A percentile compares a stretch with the other conserved stretches of the same genome.
Conservation (phyloP, 1,284 basidiomycete genomes). For the Veloboletus limbatus region DNA sequence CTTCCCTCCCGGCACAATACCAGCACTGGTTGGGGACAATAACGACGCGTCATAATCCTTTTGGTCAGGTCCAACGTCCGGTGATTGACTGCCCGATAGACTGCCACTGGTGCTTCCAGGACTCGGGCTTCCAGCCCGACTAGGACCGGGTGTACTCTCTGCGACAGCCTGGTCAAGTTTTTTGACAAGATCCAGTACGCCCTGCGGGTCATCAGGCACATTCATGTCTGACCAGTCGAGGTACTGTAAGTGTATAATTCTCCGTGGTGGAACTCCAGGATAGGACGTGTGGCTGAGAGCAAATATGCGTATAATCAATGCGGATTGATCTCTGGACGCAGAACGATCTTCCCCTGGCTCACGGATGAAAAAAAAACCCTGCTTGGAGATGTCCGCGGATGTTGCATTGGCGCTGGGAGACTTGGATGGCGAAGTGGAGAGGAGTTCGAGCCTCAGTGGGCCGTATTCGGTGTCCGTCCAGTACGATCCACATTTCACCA, state of each 20-base stretch:
- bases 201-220: conserved; percentile 78
- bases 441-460: conserved; percentile 57
- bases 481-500: conserved; percentile 90
- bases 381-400: conserved; percentile 17
- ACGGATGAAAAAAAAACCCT: conserved; percentile 33
- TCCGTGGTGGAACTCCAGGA: conserved; percentile 56
- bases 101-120: conserved; percentile 20
- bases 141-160: conserved; percentile 42
- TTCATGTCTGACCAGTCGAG: conserved; percentile 94
- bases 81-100: conserved; percentile 18
- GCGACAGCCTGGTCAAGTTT: conserved; percentile 53
- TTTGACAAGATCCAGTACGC: conserved; percentile 70
- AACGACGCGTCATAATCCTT: conserved; percentile 7
- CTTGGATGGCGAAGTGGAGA: conserved; percentile 55
- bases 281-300: conserved; percentile 59
- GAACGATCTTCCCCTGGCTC: conserved; percentile 14
- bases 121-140: conserved; percentile 27
- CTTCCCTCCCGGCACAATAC: conserved; percentile 6
- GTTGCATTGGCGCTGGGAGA: conserved; percentile 14
- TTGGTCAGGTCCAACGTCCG: conserved; percentile 10
- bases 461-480: conserved; percentile 80
- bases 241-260: conserved; percentile 82
- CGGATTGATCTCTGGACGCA: conserved; percentile 22
- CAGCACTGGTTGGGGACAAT: conserved; percentile 17
- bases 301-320: conserved; percentile 68